A percentile compares a stretch with the other conserved stretches of the same genome.
These are phyloP conservation scores for Nidula niveotomentosa DNA, from an alignment of 1,284 basidiomycete species.

Conservation along the genomic window DNA sequence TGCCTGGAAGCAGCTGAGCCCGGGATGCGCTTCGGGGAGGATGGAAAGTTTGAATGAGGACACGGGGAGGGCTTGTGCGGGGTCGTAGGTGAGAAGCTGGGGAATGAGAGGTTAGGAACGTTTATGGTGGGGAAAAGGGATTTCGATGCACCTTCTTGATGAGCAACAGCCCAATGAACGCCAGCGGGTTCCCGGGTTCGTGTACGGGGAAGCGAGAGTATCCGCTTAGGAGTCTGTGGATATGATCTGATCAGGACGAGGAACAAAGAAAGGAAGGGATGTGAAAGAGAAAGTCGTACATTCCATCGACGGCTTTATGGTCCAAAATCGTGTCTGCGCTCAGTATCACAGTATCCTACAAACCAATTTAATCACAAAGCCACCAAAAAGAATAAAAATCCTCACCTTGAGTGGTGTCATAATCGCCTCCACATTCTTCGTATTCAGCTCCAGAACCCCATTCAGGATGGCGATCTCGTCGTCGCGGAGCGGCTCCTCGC, in stretches of 20 bases:
- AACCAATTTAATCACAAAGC: constrained; percentile 3
- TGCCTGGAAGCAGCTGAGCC: constrained; percentile 86
- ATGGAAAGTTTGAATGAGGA: constrained; percentile 76
- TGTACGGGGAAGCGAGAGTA: constrained; percentile 96
- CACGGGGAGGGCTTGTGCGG: constrained; percentile 76
- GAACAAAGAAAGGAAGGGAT: background rate
- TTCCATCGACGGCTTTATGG: constrained; percentile 73
- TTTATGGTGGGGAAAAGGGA: background rate
- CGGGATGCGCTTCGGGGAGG: constrained; percentile 88
- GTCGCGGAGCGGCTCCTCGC: constrained; percentile 85
- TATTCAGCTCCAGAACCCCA: constrained; percentile 84
- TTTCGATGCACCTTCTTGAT: constrained; percentile 69
- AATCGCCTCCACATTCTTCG: constrained; percentile 80
- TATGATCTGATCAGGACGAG: no score
- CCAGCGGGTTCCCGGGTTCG: constrained; percentile 68
- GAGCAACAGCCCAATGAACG: constrained; percentile 88
- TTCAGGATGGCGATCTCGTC: constrained; percentile 90
- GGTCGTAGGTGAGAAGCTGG: constrained; percentile 90
- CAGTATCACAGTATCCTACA: constrained; percentile 77
- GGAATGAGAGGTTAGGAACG: background rate
- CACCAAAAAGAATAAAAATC: no score
- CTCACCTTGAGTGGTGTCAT: constrained; percentile 84
- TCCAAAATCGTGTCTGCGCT: constrained; percentile 80
- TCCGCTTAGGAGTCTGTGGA: constrained; percentile 69
- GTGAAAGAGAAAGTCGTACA: constrained; percentile 40